Base-by-base conservation (phyloP, 2,329 filamentous ascomycete genomes). In the Sporothrix luriei region DNA sequence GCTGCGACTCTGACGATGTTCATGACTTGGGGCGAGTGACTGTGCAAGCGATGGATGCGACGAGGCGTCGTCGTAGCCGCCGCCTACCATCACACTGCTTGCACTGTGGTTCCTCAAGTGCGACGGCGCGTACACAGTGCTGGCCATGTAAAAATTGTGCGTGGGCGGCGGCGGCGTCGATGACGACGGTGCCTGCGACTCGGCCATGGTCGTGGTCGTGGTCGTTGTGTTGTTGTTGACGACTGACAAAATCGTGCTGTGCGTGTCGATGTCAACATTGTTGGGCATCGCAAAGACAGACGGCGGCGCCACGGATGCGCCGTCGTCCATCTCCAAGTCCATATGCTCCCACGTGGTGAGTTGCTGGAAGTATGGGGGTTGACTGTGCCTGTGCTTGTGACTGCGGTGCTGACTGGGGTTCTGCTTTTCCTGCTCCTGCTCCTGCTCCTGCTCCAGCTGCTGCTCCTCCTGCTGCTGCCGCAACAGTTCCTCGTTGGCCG, bases 151-250 rank as follows among this genome's bases (percentile, higher is more conserved):
- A 29, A 38, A 43, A 29, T 62, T 62, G 46, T 61, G 67, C 16
- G 54, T 21, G 19, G 65, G 13, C 3, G 69, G 66, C 16, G 66
- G 66, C n/a, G 59, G 54, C 59, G 61, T 66, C 19, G 52, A 61
- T 19, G 69, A 65, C n/a, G 66, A 59, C 4, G 69, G 40, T 14
- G 59, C 69, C 2, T 65, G 26, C 1, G 69, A 71, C 66, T 69
- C 66, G 61, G 66, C 48, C 6, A 43, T 21, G n/a, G 55, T 65
- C 9, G 61, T 29, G 2, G 66, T 19, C 2, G 43, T 7, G 19
- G 9, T 19, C 2, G 43, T 7, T 9, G 9, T 13, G 29, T 16
- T 29, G 9, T n/a, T 14, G 26, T 40, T 29, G 16, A 19, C 26
- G 21, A 11, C 40, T n/a, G 61, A 62, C n/a, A 69, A 4, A 9